Base-by-base conservation (phyloP, 192 early-diverging fungal genomes). In the Podila minutissima region DNA sequence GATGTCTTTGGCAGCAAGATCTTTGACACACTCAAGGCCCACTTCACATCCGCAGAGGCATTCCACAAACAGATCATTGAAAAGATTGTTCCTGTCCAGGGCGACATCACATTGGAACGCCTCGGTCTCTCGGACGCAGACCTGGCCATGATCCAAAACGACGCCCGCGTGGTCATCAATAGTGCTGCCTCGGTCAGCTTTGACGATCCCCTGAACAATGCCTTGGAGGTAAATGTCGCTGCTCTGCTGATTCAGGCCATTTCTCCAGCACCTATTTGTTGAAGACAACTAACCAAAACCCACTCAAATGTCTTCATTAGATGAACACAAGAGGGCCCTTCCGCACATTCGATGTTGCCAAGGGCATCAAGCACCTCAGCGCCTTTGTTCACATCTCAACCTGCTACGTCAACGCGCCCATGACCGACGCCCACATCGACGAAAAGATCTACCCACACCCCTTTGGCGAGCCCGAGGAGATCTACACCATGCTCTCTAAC, bases 151-250 rank as follows among this genome's bases (percentile, higher is more conserved):
- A 59, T 88, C 15, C 72, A 85, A 33, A 75, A 76, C 26, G 71
- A 88, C 51, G 72, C 74, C 0, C 75, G 74, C 31, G 63, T 88
- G 2, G 78, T 88, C 15, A 76, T 88, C 20, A 83, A 88, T 26
- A 85, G 87, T 61, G 87, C 85, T 37, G 87, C 78, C 12, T 84
- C 78, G n/a, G 72, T 84, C 17, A 84, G 84, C 50, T 78, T 81
- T 51, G 82, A 83, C 32, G 87, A 86, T 22, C 73, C 76, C 10
- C 46, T 88, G 22, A 83, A 86, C 66, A 77, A 76, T 49, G 67
- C 87, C 11, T 66, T 86, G 13, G 83, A 86, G 83, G 87, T 88
- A 82, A 72, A 22, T 46, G 4, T 6, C 32, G 31, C 33, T 33
- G 31, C 3, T 46, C 26, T 4, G 9, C 6, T 28, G 12, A 29